Base-by-base conservation (phyloP, 441 rosid species). In the Brassica hybrid region DNA sequence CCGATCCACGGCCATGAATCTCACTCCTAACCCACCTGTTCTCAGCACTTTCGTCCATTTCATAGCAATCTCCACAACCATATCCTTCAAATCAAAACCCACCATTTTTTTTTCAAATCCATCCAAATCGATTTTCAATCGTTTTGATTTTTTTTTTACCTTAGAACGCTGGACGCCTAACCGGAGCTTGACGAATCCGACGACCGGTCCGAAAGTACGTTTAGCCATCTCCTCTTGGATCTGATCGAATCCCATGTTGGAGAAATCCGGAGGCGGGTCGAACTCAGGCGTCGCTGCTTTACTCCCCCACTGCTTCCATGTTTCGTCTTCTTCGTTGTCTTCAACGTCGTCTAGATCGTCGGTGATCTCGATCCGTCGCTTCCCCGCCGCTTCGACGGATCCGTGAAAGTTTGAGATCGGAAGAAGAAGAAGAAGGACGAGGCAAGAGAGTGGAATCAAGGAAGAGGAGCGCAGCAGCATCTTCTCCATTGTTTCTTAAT, bases 181-280 rank as follows among this genome's bases (percentile, higher is more conserved):
- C 1, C 89, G 90, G 80, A 96, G 99, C 88, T 94, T 93, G 14
- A 96, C 94, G 83, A 96, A 94, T 5, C 99, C 98, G 41, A 89
- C 82, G 76, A 88, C 82, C 1, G 92, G 93, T 13, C 86, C 98
- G 48, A 70, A 54, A 13, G 85, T 88, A 14, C 85, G 90, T 84
- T 84, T 89, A 86, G 83, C 76, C 89, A 89, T 76, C 83, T 88
- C 79, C n/a, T 83, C 87, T 84, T 88, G 97, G 77, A 93, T 85
- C 88, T 88, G 82, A 17, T 81, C 69, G 41, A 84, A 56, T 32
- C 83, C 85, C 94, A 96, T 83, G 2, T 81, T 81, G 43, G 90
- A 79, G 50, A 89, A 82, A 83, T 93, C 97, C 1, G 94, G 91
- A 6, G 94, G 91, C 1, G 91, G 97, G 71, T 88, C 92, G 68